Base-by-base conservation (phyloP, 1,139 yeast species). In the Yamadazyma taylorii region DNA sequence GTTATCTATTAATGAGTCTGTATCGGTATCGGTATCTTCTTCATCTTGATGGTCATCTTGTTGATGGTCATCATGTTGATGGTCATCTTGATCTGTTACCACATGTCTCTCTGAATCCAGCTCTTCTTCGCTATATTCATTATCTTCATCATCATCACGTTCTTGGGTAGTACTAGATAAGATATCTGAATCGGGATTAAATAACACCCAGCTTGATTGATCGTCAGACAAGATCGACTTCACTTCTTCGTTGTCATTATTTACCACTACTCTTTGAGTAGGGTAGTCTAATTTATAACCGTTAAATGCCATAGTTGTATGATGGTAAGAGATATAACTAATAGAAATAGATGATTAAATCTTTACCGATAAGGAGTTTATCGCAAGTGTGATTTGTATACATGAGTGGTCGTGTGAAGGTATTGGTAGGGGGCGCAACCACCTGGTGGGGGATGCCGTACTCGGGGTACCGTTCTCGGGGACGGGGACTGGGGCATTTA, bases 121-220 rank as follows among this genome's bases (percentile, higher is more conserved):
- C 29, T 39, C 46, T 12, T 32, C 40, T 24, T 43, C 42, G 43
- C 32, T 27, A 5, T 15, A n/a, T 8, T 29, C 32, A 4, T 13
- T 15, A 38, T 32, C 34, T 11, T 30, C 30, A 24, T 25, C 25
- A 17, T 36, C 32, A 17, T 40, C 39, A n/a, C 34, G 28, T 23
- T 55, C 46, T 12, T 67, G 62, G 38, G 63, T 64, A 22, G 73
- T 67, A 24, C 63, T 51, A 24, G 73, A 66, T 38, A 70, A 55
- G 30, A 69, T 65, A 46, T 70, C 75, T 3, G 69, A 63, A 15
- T 56, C 66, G 10, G 75, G 75, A 41, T 66, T 66, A 40, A 70
- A 70, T 42, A 70, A 57, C 22, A 70, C 73, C 63, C 71, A 70
- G 58, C 66, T 68, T 19, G 69, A 63, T 43, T 67, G 66, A 24